These are phyloP conservation scores for Hymenoscyphus occultus DNA, from an alignment of 2,329 filamentous ascomycete species.

Conservation along the genomic window DNA sequence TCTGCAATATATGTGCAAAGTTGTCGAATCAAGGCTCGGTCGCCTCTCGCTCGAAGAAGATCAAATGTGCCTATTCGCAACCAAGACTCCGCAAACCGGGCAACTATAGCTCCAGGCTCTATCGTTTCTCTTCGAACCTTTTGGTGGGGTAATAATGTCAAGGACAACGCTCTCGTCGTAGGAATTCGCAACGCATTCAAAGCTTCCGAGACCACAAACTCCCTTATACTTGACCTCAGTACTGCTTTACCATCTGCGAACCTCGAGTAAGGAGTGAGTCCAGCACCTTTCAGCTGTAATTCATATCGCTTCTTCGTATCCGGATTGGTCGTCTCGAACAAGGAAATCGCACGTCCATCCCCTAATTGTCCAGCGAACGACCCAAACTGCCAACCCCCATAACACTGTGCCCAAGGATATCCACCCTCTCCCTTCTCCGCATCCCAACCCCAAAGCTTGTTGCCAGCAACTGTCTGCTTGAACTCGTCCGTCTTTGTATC, in stretches of 20 bases:
- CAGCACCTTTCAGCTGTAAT: slow-evolving; percentile 90
- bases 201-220: slow-evolving; percentile 89
- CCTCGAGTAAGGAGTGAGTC: slow-evolving; percentile 87
- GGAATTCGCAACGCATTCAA: slow-evolving; percentile 84
- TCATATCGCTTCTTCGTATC: slow-evolving; percentile 73
- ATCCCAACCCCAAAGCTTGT: slow-evolving; percentile 77
- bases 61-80: slow-evolving; percentile 94
- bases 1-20: slow-evolving; percentile 83
- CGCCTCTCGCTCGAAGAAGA: slow-evolving; percentile 76
- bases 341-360: slow-evolving; percentile 88
- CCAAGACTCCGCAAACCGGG: slow-evolving; percentile 89
- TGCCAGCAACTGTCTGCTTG: slow-evolving; percentile 73
- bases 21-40: slow-evolving; percentile 69
- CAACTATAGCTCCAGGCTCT: slow-evolving; percentile 90
- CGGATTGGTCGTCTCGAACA: slow-evolving; percentile 85
- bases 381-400: slow-evolving; percentile 79
- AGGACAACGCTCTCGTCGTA: slow-evolving; percentile 78
- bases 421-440: slow-evolving; percentile 63
- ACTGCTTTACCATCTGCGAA: slow-evolving; percentile 97
- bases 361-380: slow-evolving; percentile 95
- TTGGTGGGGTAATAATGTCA: slow-evolving; percentile 71
- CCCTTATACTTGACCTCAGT: slow-evolving; percentile 84
- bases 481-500: slow-evolving; percentile 74
- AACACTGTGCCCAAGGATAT: slow-evolving; percentile 98
- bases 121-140: slow-evolving; percentile 74